phyloP scores from a whole-genome alignment of 352 stramenopile genomes.

The Globisporangium recalcitrans region DNA sequence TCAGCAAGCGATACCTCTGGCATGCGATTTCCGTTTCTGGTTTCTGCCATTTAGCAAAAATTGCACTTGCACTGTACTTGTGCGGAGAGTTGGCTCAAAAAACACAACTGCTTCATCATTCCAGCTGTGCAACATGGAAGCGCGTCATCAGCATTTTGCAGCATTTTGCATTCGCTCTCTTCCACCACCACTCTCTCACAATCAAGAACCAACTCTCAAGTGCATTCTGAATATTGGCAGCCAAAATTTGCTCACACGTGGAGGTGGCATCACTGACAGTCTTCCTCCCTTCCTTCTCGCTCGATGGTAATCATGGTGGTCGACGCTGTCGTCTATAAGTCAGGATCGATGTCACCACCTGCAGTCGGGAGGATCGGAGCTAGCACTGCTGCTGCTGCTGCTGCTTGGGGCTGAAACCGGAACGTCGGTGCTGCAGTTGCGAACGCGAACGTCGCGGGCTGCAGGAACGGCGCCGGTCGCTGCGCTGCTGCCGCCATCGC shows the following conservation, averaged over 20 bases:
- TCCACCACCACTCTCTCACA: background rate
- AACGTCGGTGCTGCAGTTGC: slow-evolving; percentile 19
- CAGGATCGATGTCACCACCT: slow-evolving; percentile 44
- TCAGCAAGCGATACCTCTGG: background rate
- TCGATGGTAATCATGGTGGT: background rate
- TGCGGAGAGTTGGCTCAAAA: background rate
- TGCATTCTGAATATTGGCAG: background rate
- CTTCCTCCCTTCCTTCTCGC: background rate
- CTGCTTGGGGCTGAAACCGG: slow-evolving; percentile 15
- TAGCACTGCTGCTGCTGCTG: background rate
- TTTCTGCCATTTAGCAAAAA: slow-evolving; percentile 1
- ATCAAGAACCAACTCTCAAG: background rate
- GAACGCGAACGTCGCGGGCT: slow-evolving; percentile 72
- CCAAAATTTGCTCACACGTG: background rate
- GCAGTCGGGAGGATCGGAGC: slow-evolving; percentile 6
- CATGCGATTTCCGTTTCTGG: background rate
- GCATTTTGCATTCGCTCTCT: too few species aligned
- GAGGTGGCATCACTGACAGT: background rate
- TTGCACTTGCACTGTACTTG: background rate
- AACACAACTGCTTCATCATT: background rate
- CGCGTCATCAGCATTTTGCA: too few species aligned
- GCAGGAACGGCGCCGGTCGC: slow-evolving; percentile 37
- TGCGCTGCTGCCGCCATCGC: slow-evolving; percentile 14
- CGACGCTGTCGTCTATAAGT: slow-evolving; percentile 24
- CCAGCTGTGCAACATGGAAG: background rate